Base-by-base conservation (phyloP, 2,329 filamentous ascomycete species). In the Remersonia thermophila region DNA sequence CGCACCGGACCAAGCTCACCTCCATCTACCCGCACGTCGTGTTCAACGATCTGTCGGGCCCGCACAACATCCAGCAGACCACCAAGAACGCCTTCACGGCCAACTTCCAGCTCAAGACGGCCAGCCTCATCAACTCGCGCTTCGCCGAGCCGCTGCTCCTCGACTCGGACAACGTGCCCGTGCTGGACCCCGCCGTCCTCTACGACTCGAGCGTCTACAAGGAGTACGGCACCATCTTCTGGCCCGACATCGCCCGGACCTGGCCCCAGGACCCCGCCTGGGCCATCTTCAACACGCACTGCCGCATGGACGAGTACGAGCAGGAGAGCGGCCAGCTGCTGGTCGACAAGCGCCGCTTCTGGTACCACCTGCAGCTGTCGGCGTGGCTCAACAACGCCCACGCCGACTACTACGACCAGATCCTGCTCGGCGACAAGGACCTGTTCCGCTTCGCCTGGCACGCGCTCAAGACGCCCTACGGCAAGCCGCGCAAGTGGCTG, bases 391-490 rank as follows among this genome's bases (percentile, higher is more conserved):
- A 33, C 31, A 33, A 30, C 27, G 27, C 30, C 7, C 31, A 30
- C 17, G 36, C 17, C 17, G 5, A 8, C 3, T 38, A 38, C 36
- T 38, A 38, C 36, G 18, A 33, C 36, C n/a, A 13, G 18, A 33
- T 38, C 36, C 36, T 38, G 27, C 36, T 38, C 9, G 36, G 36
- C 20, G 36, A 38, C 30, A 34, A 38, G 36, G 36, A 38, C 27
- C 33, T 33, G 31, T 38, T 38, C 30, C 31, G 31, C 4, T 38
- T 30, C 31, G 36, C 36, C 26, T 38, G 36, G 36, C 36, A 38
- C 27, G 36, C 36, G 36, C 30, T 38, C 17, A 17, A 27, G 11
- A 38, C 36, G 3, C 7, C 9, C 13, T 38, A 33, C 15, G 36
- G 36, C 26, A 27, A 18, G 5, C 36, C 36, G 10, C 6, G 5